Evolutionary conservation across 805 yeast genomes (phyloP).

Genomic region (Zygoascus biomembranicola): DNA sequence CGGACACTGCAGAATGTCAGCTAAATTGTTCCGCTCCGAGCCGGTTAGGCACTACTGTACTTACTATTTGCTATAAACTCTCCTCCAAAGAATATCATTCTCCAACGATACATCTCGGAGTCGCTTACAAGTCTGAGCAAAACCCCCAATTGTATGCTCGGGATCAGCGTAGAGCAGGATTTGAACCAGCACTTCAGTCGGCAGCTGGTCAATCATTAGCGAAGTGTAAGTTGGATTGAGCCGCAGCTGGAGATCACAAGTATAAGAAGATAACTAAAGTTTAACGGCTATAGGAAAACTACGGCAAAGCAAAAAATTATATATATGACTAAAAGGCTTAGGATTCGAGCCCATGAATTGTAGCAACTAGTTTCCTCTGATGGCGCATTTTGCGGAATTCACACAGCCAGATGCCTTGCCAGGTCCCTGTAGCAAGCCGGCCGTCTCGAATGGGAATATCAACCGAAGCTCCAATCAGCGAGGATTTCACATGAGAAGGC

Average conservation of each 20-base stretch:
- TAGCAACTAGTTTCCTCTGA: constrained; percentile 46
- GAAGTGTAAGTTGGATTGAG: background rate
- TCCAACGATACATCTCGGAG: constrained; percentile 17
- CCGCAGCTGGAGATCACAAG: background rate
- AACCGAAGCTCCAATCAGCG: constrained; percentile 52
- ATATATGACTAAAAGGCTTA: no score
- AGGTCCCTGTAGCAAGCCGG: constrained; percentile 61
- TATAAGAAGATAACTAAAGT: no score
- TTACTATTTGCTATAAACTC: constrained; percentile 1
- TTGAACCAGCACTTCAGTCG: constrained; percentile 12
- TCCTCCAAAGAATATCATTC: constrained; percentile 15
- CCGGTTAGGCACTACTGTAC: background rate
- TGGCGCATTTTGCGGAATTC: constrained; percentile 65
- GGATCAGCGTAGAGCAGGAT: constrained; percentile 15
- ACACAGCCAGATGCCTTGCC: constrained; percentile 77
- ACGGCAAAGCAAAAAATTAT: no score
- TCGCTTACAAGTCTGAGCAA: constrained; percentile 13
- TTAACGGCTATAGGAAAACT: no score
- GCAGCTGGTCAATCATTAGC: constrained; percentile 5
- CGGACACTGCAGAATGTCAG: no score
- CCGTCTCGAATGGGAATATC: constrained; percentile 67
- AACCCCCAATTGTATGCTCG: constrained; percentile 14
- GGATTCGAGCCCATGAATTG: constrained; percentile 4
- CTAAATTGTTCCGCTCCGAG: no score
- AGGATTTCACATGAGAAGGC: constrained; percentile 71